phyloP scores from a whole-genome alignment of 169 alveolate genomes.

The Hammondia hammondi region DNA sequence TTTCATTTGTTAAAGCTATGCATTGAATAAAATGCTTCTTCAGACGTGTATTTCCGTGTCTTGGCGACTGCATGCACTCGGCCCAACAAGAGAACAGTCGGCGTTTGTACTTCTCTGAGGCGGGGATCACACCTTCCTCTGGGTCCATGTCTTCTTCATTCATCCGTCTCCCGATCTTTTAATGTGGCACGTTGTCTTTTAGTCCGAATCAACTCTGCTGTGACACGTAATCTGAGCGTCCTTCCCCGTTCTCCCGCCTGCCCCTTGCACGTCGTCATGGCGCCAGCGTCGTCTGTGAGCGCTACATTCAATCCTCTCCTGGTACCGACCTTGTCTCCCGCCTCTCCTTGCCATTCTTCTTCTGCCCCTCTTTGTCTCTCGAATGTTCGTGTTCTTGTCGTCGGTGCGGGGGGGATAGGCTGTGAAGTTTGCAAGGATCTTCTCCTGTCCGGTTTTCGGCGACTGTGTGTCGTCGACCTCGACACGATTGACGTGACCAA shows the following conservation, averaged over 20 bases:
- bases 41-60: neutral
- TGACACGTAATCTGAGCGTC: neutral
- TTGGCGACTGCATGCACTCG: neutral
- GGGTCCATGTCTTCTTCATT: no score
- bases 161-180: no score
- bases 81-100: no score
- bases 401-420: constrained; percentile 99
- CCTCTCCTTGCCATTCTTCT: neutral
- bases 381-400: constrained; percentile 76
- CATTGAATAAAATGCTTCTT: neutral
- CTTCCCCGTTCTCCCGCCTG: neutral
- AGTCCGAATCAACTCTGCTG: neutral
- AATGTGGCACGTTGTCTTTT: neutral
- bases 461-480: constrained; percentile 94
- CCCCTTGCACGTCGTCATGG: neutral
- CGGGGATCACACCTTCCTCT: no score
- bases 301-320: neutral
- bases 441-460: constrained; percentile 91
- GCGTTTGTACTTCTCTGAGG: neutral
- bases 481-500: constrained; percentile 97
- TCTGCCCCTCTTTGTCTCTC: neutral
- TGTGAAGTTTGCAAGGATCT: constrained; percentile 94
- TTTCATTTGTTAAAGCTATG: no score
- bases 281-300: constrained; percentile 12
- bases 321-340: neutral